Conservation (phyloP, 2,329 filamentous ascomycete species). For the Paraconiothyrium sp. region DNA sequence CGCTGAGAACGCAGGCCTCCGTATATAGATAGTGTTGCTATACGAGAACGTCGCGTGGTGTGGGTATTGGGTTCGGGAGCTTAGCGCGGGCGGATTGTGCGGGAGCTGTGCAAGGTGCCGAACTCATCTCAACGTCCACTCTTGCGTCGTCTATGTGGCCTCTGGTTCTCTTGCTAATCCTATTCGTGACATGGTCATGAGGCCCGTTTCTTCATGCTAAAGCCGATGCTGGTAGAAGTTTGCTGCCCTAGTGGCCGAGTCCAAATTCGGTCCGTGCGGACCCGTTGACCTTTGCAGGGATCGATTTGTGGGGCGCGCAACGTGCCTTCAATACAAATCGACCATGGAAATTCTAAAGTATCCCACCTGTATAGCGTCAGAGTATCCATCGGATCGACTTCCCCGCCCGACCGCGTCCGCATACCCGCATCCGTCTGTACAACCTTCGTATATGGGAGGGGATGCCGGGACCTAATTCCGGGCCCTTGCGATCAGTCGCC, state of each 20-base stretch:
- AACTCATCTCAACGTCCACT: conserved; percentile 3
- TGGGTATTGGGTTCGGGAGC: conserved; percentile 10
- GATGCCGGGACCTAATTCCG: not conserved
- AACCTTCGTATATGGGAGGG: not conserved
- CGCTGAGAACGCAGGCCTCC: conserved; percentile 10
- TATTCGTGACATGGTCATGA: not conserved
- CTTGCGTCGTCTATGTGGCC: not conserved
- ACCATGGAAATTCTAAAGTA: not conserved
- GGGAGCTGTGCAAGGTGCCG: conserved; percentile 10
- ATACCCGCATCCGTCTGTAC: not conserved
- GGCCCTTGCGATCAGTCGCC: not conserved
- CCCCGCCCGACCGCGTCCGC: conserved; percentile 5
- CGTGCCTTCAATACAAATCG: not conserved
- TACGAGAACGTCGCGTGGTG: conserved; percentile 7
- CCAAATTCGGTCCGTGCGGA: conserved; percentile 2
- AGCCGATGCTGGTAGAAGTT: not conserved
- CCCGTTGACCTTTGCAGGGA: not conserved
- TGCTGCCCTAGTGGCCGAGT: conserved; percentile 2
- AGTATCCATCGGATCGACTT: not conserved
- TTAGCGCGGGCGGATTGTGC: conserved; percentile 12
- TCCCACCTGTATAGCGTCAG: not conserved
- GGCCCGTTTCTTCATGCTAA: not conserved
- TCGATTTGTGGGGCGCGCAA: conserved; percentile 4
- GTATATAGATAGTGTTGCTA: conserved; percentile 1
- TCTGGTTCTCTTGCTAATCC: not conserved